phyloP scores from a whole-genome alignment of 2,329 filamentous ascomycete species.

The Chrysoporthe deuterocubensis region DNA sequence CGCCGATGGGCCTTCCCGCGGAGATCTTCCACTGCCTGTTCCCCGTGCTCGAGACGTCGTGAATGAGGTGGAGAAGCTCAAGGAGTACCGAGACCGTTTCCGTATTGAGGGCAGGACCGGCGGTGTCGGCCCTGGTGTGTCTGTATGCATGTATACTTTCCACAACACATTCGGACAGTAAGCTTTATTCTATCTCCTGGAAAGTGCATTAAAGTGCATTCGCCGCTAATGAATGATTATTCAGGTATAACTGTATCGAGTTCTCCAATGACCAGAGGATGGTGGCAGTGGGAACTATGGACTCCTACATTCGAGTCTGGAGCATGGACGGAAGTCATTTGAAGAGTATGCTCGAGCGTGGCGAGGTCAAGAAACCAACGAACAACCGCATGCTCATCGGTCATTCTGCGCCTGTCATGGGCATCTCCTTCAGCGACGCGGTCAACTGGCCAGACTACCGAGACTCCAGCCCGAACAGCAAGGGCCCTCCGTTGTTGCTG shows the following conservation, averaged over 20 bases:
- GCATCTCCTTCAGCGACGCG: conserved; percentile 80
- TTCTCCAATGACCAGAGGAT: conserved; percentile 91
- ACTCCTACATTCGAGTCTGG: conserved; percentile 97
- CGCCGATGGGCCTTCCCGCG: conserved; percentile 77
- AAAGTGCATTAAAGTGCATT: no score
- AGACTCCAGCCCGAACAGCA: conserved; percentile 47
- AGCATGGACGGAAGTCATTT: conserved; percentile 84
- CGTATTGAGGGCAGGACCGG: conserved; percentile 83
- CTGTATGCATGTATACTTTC: conserved; percentile 97
- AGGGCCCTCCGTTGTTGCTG: conserved; percentile 74
- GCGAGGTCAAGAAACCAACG: conserved; percentile 60
- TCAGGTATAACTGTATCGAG: conserved; percentile 67
- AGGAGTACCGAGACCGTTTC: conserved; percentile 90
- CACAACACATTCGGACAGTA: conserved; percentile 94
- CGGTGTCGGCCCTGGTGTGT: conserved; percentile 80
- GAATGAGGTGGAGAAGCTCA: conserved; percentile 91
- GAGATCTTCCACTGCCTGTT: conserved; percentile 83
- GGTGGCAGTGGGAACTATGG: conserved; percentile 85
- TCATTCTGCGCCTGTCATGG: conserved; percentile 87
- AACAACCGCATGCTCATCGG: conserved; percentile 78
- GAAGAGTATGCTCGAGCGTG: conserved; percentile 63
- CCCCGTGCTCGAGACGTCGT: conserved; percentile 88
- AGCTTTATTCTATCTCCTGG: conserved; percentile 37
- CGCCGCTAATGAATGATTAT: background rate
- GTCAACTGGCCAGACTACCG: conserved; percentile 60